Evolutionary conservation across 768 basidiomycete species (phyloP).

Genomic region (Lentinula boryana): DNA sequence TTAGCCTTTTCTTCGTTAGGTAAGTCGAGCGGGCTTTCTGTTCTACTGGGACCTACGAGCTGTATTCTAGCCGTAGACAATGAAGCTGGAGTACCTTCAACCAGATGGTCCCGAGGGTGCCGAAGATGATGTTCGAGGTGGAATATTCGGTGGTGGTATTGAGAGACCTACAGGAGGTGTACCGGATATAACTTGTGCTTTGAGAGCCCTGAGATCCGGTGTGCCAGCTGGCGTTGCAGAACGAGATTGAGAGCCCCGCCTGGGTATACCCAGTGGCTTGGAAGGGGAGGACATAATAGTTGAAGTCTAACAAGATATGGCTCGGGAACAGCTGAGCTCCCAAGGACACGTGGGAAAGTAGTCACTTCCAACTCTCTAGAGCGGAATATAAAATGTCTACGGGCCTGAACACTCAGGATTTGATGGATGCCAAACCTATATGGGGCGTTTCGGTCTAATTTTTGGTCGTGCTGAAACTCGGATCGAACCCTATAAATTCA

Average conservation of each 20-base stretch:
- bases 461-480: too few relatives aligned
- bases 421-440: too few relatives aligned
- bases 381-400: too few relatives aligned
- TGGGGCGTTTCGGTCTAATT: too few relatives aligned
- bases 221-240: conserved; percentile 44
- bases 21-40: conserved; percentile 38
- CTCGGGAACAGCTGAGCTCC: neutral
- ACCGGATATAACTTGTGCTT: conserved; percentile 51
- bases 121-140: conserved; percentile 16
- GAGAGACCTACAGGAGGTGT: conserved; percentile 42
- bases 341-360: neutral
- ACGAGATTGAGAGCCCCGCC: conserved; percentile 17
- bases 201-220: conserved; percentile 58
- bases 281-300: conserved; percentile 50
- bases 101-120: conserved; percentile 11
- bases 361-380: too few relatives aligned
- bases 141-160: conserved; percentile 54
- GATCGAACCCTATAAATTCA: too few relatives aligned
- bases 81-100: conserved; percentile 10
- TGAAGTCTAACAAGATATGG: neutral
- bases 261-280: conserved; percentile 46
- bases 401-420: too few relatives aligned
- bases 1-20: conserved; percentile 81
- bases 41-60: conserved; percentile 25
- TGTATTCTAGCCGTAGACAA: conserved; percentile 23